Percentiles rank a stretch among this genome's conserved stretches.
Conservation (phyloP, 1,139 yeast genomes). For the Trichomonascaceae sp. region DNA sequence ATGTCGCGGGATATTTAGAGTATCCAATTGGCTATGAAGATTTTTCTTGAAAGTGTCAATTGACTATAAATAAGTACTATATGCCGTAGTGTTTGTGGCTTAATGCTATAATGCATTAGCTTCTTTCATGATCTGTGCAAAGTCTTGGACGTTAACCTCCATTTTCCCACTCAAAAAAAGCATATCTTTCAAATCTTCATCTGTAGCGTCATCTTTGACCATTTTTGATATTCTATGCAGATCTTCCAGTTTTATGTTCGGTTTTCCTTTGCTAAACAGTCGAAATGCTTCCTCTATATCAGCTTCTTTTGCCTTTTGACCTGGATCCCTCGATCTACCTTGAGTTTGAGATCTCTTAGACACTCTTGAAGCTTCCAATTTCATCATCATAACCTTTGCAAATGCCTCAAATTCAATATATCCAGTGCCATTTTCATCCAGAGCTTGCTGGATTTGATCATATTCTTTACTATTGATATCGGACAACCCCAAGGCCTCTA, state of each 20-base stretch:
- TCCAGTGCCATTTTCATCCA: conserved; percentile 25
- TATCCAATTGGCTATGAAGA: no score
- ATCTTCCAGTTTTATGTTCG: conserved; percentile 23
- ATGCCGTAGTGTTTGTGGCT: conserved; percentile 9
- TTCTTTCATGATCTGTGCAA: conserved; percentile 20
- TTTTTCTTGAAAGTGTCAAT: no score
- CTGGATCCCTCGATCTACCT: conserved; percentile 10
- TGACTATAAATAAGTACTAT: neutral
- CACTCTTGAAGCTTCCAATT: conserved; percentile 3
- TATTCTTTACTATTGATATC: conserved; percentile 4
- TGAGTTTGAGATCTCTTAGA: conserved; percentile 8
- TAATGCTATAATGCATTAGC: conserved; percentile 18
- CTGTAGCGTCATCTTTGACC: conserved; percentile 28
- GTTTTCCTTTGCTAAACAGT: conserved; percentile 22
- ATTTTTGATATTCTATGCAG: conserved; percentile 23
- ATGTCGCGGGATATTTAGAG: no score
- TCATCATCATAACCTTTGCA: conserved; percentile 16
- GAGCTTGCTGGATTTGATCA: conserved; percentile 9
- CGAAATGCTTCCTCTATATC: conserved; percentile 21
- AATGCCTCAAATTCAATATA: conserved; percentile 27
- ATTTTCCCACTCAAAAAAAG: conserved; percentile 22
- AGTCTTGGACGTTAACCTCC: conserved; percentile 18
- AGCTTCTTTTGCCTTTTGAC: conserved; percentile 10
- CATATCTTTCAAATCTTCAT: conserved; percentile 31
- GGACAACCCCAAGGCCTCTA: conserved; percentile 23